Evolutionary conservation across 768 basidiomycete genomes (phyloP), one percentile per base, ranked within the genome.

Genomic region (Strobilomyces dryophilus): DNA sequence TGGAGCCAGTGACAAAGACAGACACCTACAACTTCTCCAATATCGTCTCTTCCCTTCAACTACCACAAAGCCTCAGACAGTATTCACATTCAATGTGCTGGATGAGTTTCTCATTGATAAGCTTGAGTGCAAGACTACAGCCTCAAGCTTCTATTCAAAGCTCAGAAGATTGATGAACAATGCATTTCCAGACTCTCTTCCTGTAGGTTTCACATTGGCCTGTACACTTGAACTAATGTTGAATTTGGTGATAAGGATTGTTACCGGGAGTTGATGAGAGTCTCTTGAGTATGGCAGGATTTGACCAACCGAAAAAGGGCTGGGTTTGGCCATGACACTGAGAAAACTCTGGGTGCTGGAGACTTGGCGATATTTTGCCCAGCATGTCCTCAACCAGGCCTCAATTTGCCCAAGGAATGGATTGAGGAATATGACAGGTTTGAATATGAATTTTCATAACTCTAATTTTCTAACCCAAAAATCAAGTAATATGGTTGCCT

Each of bases 31-130:
- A 46, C 60, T 65, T 11, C 42, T 65, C 1, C 24, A 43, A 15
- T 21, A 20, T 3, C 11, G 32, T 8, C 46, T 65, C 1, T 63
- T 56, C 40, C 55, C 63, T 1, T 52, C 63, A 2, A 58, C 47
- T 17, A 44, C 54, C 3, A 24, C 21, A 0, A 42, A 32, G 18
- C 60, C 64, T n/a, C 37, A 55, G 31, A 57, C 55, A 0, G 62
- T 55, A 1, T 66, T 66, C 24, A 65, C 60, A 3, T 66, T 66
- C 37, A 18, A 42, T 8, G 62, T 61, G 2, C 54, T 66, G 9
- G 49, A 68, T 42, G 12, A 57, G 5, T 64, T 66, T 41, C 32
- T 55, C 5, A 43, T 67, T 4, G 56, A 66, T 17, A 8, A 35
- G 1, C 12, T 67, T 27, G 56, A 64, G 39, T 64, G 65, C 44